phyloP scores from a whole-genome alignment of 495 filamentous ascomycete species.

The Glonium stellatum region DNA sequence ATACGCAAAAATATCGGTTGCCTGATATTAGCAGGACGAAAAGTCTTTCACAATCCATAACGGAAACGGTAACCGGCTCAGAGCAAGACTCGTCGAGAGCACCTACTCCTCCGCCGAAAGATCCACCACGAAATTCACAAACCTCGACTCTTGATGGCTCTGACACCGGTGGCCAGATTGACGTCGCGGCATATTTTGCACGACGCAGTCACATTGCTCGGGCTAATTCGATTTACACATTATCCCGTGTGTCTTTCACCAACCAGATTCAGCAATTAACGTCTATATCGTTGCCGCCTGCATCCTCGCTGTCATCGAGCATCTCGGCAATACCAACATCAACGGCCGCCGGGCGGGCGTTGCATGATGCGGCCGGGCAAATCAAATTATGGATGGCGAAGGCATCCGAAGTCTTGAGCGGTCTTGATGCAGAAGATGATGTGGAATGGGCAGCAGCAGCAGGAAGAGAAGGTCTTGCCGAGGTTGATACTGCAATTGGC shows the following conservation, averaged over 20 bases:
- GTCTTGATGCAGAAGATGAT: slow-evolving; percentile 88
- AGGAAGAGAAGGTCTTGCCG: slow-evolving; percentile 79
- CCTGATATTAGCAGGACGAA: slow-evolving; percentile 57
- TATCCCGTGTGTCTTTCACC: slow-evolving; percentile 82
- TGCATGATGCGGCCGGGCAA: slow-evolving; percentile 78
- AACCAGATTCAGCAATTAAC: slow-evolving; percentile 85
- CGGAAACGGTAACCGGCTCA: slow-evolving; percentile 5
- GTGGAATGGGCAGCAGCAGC: slow-evolving; percentile 95
- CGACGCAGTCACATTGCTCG: slow-evolving; percentile 41
- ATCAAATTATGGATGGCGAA: slow-evolving; percentile 89
- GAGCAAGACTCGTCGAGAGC: background rate
- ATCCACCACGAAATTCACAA: slow-evolving; percentile 43
- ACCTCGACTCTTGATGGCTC: slow-evolving; percentile 33
- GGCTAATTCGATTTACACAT: slow-evolving; percentile 77
- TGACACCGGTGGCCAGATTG: slow-evolving; percentile 34
- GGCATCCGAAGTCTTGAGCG: slow-evolving; percentile 74
- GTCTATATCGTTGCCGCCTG: slow-evolving; percentile 74
- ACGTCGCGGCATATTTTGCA: slow-evolving; percentile 48
- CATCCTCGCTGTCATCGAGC: slow-evolving; percentile 68
- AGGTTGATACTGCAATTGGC: slow-evolving; percentile 78
- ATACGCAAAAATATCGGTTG: slow-evolving; percentile 58
- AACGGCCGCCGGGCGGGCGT: slow-evolving; percentile 64
- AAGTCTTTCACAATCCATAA: slow-evolving; percentile 40
- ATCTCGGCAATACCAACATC: slow-evolving; percentile 78
- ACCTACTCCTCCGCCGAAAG: slow-evolving; percentile 35